Evolutionary conservation across 768 basidiomycete species (phyloP).

Genomic region (Pisolithus orientalis): DNA sequence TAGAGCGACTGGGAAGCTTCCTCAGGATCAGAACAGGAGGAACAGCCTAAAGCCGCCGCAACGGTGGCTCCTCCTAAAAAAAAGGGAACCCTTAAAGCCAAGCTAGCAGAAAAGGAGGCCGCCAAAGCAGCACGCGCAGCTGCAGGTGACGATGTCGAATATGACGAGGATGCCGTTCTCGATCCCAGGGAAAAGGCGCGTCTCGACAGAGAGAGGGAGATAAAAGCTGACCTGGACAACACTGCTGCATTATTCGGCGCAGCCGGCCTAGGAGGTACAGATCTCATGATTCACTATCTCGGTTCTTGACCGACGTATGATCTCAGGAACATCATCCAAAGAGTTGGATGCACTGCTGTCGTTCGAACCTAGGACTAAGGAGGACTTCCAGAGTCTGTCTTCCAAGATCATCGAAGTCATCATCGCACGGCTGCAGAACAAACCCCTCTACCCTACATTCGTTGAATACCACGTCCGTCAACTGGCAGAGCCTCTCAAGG

Average conservation of each 20-base stretch:
- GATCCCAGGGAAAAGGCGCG: conserved; percentile 77
- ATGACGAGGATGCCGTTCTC: conserved; percentile 67
- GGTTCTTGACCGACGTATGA: background rate
- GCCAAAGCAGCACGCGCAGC: conserved; percentile 49
- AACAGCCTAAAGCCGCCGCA: conserved; percentile 37
- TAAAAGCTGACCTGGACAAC: conserved; percentile 82
- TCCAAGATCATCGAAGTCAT: conserved; percentile 66
- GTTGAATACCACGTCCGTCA: conserved; percentile 79
- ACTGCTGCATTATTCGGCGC: conserved; percentile 78
- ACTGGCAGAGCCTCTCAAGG: conserved; percentile 71
- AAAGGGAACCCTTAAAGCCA: conserved; percentile 87
- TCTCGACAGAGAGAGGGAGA: conserved; percentile 71
- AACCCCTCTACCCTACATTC: conserved; percentile 79
- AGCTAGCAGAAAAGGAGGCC: conserved; percentile 89
- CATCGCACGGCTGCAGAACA: conserved; percentile 71
- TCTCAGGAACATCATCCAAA: conserved; percentile 55
- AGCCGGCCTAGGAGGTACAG: conserved; percentile 56
- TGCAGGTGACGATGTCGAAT: conserved; percentile 41
- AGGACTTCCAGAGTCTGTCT: conserved; percentile 77
- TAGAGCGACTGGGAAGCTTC: conserved; percentile 96
- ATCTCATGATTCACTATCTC: background rate
- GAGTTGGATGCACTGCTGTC: conserved; percentile 71
- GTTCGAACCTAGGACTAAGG: conserved; percentile 80
- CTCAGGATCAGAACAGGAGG: conserved; percentile 59
- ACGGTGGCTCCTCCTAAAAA: conserved; percentile 74